Evolutionary conservation across 805 yeast species (phyloP), one percentile per base, ranked within the genome.

Genomic region (Zygoascus flipseniorum): DNA sequence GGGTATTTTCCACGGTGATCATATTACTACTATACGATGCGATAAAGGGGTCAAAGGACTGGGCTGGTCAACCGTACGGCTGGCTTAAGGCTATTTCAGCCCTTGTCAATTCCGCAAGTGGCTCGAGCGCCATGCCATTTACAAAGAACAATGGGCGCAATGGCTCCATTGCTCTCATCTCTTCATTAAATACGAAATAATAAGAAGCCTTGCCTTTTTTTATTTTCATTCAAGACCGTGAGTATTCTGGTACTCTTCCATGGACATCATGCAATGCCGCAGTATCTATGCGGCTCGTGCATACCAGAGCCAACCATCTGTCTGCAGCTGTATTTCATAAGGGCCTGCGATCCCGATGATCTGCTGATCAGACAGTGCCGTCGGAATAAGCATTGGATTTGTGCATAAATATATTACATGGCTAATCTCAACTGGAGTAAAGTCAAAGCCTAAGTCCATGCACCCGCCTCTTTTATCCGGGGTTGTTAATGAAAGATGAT

Each of bases 401-500:
- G 28, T 23, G 28, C 28, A 23, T 23, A 23, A 23, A 23, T 23
- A 23, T 23, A 23, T 6, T 23, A 23, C 28, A 23, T 23, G 28
- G 6, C 28, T 23, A 23, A 23, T 23, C 3, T 23, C 3, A 23
- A 6, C 28, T 23, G 28, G 28, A 3, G 28, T 4, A 23, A 23
- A 6, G 6, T 23, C 6, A 23, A 23, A 23, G 3, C 13, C 8
- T 35, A 35, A 35, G 8, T 35, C 16, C 39, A 35, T 35, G 39
- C 39, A 35, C 39, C 39, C 13, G 39, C 39, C 39, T 35, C 39
- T 35, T 35, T 35, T 13, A 13, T 35, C 39, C 4, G 39, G 39
- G 39, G 39, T 10, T 35, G 39, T 56, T 53, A 76, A 23, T 65
- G 66, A 89, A 89, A 84, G 14, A 85, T 55, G 59, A 70, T 73